Base-by-base conservation (phyloP, 352 stramenopile species). In the Phytophthora hybrid region DNA sequence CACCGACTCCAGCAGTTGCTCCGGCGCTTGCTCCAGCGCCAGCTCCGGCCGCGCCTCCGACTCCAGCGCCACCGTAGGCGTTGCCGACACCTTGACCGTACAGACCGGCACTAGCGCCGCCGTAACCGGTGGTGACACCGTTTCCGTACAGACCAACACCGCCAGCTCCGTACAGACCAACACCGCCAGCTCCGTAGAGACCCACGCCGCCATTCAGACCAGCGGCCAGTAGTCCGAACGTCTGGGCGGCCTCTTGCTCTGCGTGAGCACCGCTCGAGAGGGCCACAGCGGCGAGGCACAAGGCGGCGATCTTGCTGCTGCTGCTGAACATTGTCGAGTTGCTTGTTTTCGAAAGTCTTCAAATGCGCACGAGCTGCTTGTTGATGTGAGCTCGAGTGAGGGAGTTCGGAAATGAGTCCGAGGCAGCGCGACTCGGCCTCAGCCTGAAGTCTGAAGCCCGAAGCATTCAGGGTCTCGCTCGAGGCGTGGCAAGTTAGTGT, bases 361-460 rank as follows among this genome's bases (percentile, higher is more conserved):
- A 3, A 53, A 18, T 54, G 57, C n/a, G 18, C 55, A 29, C 16
- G 18, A 57, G 51, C 32, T 49, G 31, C 47, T 54, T 11, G 10
- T 61, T 23, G 23, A 6, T 52, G 37, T 54, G 57, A 63, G 39
- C 57, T 63, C 57, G 57, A 63, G 23, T 53, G 57, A 54, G 56
- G 19, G 51, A 14, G 26, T 63, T 63, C 39, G 34, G 21, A 52
- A 63, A 63, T 63, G 57, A 63, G n/a, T 37, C 49, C 19, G 5
- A 13, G 57, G 51, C 13, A 19, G 51, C 23, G 18, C 16, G 41
- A 49, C 41, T 16, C 41, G 14, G 16, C 34, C 13, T 41, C 34
- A 11, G 8, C 8, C 9, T 9, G 34, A 41, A 41, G 34, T 13
- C 34, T 4, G 34, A n/a, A n/a, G n/a, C n/a, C n/a, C n/a, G n/a